Conservation (phyloP, 192 early-diverging fungal genomes). For the Rhizophagus prolifer region DNA sequence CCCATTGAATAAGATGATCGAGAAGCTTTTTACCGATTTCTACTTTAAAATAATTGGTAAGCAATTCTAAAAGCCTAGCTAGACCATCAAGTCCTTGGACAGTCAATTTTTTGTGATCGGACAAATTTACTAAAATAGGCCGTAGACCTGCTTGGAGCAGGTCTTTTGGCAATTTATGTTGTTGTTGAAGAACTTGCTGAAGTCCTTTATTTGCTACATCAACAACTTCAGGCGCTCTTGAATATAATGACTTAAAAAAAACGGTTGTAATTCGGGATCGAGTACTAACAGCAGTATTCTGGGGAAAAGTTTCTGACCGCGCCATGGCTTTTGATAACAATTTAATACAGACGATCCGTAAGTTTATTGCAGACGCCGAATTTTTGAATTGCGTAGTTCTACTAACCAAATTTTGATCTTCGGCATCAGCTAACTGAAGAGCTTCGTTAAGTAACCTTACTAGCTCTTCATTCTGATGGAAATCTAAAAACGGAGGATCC, state of each 20-base stretch:
- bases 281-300: slow-evolving; percentile 65
- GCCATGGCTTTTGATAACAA: slow-evolving; percentile 93
- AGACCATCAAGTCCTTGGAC: slow-evolving; percentile 93
- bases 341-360: slow-evolving; percentile 96
- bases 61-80: slow-evolving; percentile 85
- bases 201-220: slow-evolving; percentile 92
- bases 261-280: slow-evolving; percentile 91
- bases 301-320: slow-evolving; percentile 74
- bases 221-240: slow-evolving; percentile 92
- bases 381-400: slow-evolving; percentile 81
- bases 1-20: slow-evolving; percentile 94
- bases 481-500: slow-evolving; percentile 81
- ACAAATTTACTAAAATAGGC: slow-evolving; percentile 93
- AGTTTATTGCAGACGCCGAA: slow-evolving; percentile 74
- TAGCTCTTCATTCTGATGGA: slow-evolving; percentile 80
- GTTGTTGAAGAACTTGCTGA: slow-evolving; percentile 72
- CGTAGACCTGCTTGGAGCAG: slow-evolving; percentile 92
- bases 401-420: slow-evolving; percentile 92
- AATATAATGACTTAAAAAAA: slow-evolving; percentile 99
- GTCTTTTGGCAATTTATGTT: slow-evolving; percentile 92
- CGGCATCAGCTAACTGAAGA: slow-evolving; percentile 90
- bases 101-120: slow-evolving; percentile 91
- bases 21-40: slow-evolving; percentile 98
- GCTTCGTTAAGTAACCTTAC: slow-evolving; percentile 88
- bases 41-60: slow-evolving; percentile 98